A percentile compares a stretch with the other conserved stretches of the same genome.
phyloP scores from a whole-genome alignment of 352 stramenopile species.

The Phytophthora quininea region DNA sequence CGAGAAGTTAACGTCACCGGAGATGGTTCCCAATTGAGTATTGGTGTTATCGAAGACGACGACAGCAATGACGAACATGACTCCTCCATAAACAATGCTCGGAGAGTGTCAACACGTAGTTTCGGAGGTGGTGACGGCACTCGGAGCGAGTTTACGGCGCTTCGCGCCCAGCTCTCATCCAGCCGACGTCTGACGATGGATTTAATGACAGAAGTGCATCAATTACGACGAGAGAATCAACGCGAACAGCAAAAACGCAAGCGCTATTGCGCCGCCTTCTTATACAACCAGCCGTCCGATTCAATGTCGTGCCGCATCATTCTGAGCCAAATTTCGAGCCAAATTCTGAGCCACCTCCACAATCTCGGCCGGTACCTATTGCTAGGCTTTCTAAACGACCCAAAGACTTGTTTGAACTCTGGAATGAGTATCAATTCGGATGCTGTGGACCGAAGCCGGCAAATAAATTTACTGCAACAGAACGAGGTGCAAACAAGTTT shows the following conservation, averaged over 20 bases:
- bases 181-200: no score
- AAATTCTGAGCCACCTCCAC: background rate
- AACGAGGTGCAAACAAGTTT: constrained; percentile 14
- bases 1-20: background rate
- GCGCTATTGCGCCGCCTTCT: no score
- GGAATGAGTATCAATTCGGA: background rate
- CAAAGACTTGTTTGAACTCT: background rate
- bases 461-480: constrained; percentile 5
- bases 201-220: no score
- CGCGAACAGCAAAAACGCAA: no score
- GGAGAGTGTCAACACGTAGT: background rate
- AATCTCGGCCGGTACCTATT: background rate
- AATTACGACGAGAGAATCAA: no score
- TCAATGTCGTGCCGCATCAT: no score
- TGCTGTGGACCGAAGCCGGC: constrained; percentile 5
- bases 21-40: background rate
- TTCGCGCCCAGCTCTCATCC: no score
- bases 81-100: background rate
- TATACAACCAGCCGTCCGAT: no score
- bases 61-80: background rate
- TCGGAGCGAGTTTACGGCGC: no score
- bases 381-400: background rate
- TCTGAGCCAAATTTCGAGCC: no score
- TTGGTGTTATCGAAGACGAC: background rate
- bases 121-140: no score